A percentile compares a stretch with the other conserved stretches of the same genome.
These are phyloP conservation scores for Leccinum ochraceum DNA, from an alignment of 768 basidiomycete species.

Conservation along the genomic window DNA sequence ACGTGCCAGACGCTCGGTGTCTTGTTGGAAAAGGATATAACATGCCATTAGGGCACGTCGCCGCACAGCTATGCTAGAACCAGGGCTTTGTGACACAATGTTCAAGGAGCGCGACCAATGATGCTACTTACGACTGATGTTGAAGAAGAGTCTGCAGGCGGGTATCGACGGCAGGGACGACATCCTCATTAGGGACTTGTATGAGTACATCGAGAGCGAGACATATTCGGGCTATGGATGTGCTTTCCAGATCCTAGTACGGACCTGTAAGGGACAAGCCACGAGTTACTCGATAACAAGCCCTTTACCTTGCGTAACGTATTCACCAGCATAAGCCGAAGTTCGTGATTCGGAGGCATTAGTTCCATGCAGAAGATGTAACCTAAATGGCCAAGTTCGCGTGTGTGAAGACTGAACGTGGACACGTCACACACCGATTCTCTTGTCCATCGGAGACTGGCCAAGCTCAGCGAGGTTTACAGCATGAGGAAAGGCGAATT, in stretches of 20 bases:
- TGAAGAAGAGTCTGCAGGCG: slow-evolving; percentile 65
- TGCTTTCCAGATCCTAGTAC: slow-evolving; percentile 69
- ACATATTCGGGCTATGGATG: slow-evolving; percentile 55
- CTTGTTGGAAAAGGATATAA: slow-evolving; percentile 48
- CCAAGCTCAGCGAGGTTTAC: slow-evolving; percentile 77
- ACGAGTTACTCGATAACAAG: neutral
- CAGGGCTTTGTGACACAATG: slow-evolving; percentile 8
- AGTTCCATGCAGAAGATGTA: slow-evolving; percentile 77
- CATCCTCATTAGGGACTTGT: slow-evolving; percentile 58
- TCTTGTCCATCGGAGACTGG: slow-evolving; percentile 56
- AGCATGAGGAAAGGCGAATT: slow-evolving; percentile 76
- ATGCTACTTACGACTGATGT: slow-evolving; percentile 72
- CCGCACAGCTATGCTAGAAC: slow-evolving; percentile 54
- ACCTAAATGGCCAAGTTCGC: slow-evolving; percentile 43
- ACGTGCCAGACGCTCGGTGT: slow-evolving; percentile 46
- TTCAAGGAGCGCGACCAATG: slow-evolving; percentile 12
- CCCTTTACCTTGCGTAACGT: slow-evolving; percentile 72
- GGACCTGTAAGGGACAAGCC: slow-evolving; percentile 5
- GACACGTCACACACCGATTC: slow-evolving; percentile 51
- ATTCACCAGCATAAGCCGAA: slow-evolving; percentile 83
- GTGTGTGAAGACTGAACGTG: neutral
- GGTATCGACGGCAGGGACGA: slow-evolving; percentile 73
- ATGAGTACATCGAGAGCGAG: slow-evolving; percentile 74
- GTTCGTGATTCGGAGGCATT: slow-evolving; percentile 68
- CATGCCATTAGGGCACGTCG: slow-evolving; percentile 63